Evolutionary conservation across 257 asterid species (phyloP).

Genomic region (Ballota nigra): DNA sequence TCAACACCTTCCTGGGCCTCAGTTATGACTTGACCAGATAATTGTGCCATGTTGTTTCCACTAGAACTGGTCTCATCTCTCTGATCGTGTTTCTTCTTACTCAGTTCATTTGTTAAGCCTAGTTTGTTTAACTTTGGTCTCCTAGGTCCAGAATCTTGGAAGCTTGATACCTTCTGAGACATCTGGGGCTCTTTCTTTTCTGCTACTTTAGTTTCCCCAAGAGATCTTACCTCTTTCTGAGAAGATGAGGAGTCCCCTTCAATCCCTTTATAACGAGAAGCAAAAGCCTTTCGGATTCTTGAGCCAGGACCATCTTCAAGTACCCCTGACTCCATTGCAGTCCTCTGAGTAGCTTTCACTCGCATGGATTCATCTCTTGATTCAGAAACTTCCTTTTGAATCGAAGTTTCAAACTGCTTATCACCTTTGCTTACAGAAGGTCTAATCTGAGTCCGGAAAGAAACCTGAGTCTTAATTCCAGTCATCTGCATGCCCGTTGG

Average conservation of each 20-base stretch:
- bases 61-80: slow-evolving; percentile 35
- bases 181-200: slow-evolving; percentile 34
- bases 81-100: slow-evolving; percentile 35
- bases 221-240: slow-evolving; percentile 39
- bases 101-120: slow-evolving; percentile 37
- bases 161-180: slow-evolving; percentile 27
- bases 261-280: slow-evolving; percentile 40
- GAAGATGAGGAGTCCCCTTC: slow-evolving; percentile 39
- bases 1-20: slow-evolving; percentile 44
- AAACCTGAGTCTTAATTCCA: slow-evolving; percentile 30
- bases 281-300: slow-evolving; percentile 45
- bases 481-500: slow-evolving; percentile 24
- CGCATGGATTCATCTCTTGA: slow-evolving; percentile 28
- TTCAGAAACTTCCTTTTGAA: slow-evolving; percentile 44
- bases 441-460: slow-evolving; percentile 3
- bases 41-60: slow-evolving; percentile 27
- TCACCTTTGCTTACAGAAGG: slow-evolving; percentile 29
- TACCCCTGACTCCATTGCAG: slow-evolving; percentile 30
- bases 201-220: slow-evolving; percentile 34
- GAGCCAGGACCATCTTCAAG: slow-evolving; percentile 47
- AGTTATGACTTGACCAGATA: slow-evolving; percentile 36
- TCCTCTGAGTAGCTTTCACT: slow-evolving; percentile 34
- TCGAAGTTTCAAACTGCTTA: slow-evolving; percentile 30
- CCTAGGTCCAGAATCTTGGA: slow-evolving; percentile 52
- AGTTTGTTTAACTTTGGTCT: slow-evolving; percentile 38